Evolutionary conservation across 768 basidiomycete species (phyloP).

Genomic region (Boletus barrowsii): DNA sequence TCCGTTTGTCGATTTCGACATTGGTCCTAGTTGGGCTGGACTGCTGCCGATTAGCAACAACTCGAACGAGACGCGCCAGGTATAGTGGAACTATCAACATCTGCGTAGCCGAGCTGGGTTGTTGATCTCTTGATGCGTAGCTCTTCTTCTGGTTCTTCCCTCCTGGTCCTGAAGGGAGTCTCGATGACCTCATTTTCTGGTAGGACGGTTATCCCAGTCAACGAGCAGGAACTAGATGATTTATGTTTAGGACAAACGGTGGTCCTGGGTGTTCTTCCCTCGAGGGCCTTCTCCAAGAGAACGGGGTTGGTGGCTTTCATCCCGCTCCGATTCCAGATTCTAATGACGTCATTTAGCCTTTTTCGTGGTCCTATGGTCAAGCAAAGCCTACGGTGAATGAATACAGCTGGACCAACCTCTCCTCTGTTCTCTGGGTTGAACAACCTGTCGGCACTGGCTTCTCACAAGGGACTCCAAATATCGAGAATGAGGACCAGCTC

Average conservation of each 20-base stretch:
- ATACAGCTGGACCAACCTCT: constrained; percentile 77
- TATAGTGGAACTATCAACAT: constrained; percentile 14
- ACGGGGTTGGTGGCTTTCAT: constrained; percentile 49
- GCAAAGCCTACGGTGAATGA: constrained; percentile 63
- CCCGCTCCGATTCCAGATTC: constrained; percentile 17
- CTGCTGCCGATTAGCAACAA: constrained; percentile 64
- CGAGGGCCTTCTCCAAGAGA: constrained; percentile 70
- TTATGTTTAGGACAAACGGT: constrained; percentile 62
- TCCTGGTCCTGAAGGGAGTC: constrained; percentile 66
- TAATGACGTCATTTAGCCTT: constrained; percentile 43
- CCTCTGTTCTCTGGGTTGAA: constrained; percentile 71
- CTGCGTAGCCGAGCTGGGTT: neutral
- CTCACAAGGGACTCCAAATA: constrained; percentile 65
- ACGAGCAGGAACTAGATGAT: neutral
- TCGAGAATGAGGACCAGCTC: constrained; percentile 54
- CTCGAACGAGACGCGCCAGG: constrained; percentile 65
- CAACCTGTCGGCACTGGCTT: constrained; percentile 81
- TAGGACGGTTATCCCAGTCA: constrained; percentile 16
- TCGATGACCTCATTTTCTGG: constrained; percentile 78
- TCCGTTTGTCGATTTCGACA: constrained; percentile 68
- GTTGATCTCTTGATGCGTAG: constrained; percentile 31
- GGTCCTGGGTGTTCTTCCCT: constrained; percentile 77
- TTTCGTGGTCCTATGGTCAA: constrained; percentile 62
- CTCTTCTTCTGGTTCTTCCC: constrained; percentile 87
- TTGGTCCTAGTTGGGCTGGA: constrained; percentile 75